These are phyloP conservation scores for Colletotrichum gigasporum DNA, from an alignment of 2,329 filamentous ascomycete genomes.

Conservation along the genomic window DNA sequence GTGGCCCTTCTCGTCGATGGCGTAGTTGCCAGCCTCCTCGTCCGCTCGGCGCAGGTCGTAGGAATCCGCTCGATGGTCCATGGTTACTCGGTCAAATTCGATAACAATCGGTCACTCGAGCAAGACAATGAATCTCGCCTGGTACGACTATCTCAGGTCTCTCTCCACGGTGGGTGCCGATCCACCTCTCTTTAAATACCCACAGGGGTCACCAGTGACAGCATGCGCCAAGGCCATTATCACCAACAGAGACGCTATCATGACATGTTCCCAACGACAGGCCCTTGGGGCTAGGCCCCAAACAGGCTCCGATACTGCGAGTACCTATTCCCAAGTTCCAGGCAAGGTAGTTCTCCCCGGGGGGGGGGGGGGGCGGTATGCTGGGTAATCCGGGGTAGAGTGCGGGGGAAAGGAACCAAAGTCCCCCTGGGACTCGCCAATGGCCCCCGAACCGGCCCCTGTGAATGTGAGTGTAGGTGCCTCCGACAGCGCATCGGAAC, in stretches of 20 bases:
- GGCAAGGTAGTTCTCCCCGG: not conserved
- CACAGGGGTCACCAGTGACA: not conserved
- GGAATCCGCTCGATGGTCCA: not conserved
- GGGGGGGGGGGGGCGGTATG: not conserved
- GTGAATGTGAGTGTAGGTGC: not conserved
- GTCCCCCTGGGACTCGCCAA: no score
- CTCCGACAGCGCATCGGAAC: not conserved
- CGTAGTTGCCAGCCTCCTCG: conserved; percentile 11
- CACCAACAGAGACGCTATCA: not conserved
- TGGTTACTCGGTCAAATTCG: not conserved
- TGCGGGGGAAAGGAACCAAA: conserved; percentile 1
- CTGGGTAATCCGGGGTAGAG: conserved; percentile 24
- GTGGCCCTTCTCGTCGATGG: conserved; percentile 12
- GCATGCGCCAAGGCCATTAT: not conserved
- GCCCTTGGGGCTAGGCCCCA: not conserved
- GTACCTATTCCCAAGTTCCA: not conserved
- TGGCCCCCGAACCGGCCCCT: not conserved
- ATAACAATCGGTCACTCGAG: not conserved
- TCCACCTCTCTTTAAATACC: not conserved
- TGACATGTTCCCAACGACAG: not conserved
- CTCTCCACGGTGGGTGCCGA: no score
- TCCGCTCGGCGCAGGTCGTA: not conserved
- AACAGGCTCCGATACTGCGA: not conserved
- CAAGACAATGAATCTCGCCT: no score
- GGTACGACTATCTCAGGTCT: no score